A percentile compares a stretch with the other conserved stretches of the same genome.
These are phyloP conservation scores for Porosira glacialis DNA, from an alignment of 352 stramenopile genomes.

Conservation along the genomic window DNA sequence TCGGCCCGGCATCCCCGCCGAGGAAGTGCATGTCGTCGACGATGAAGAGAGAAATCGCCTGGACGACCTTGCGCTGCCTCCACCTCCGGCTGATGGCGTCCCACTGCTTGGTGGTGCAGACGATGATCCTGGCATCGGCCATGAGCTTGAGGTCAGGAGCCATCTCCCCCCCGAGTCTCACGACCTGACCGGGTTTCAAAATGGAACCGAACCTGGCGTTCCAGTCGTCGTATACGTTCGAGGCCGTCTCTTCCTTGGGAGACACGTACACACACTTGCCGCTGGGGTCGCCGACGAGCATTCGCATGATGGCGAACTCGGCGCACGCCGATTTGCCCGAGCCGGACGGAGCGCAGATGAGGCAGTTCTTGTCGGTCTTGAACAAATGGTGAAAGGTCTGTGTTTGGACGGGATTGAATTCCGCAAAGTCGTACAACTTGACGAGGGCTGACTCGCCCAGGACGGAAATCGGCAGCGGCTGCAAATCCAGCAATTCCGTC, in stretches of 20 bases:
- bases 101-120: constrained; percentile 92
- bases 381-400: constrained; percentile 94
- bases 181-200: constrained; percentile 83
- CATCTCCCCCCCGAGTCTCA: constrained; percentile 90
- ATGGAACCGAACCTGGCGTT: constrained; percentile 69
- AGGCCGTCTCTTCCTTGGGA: constrained; percentile 83
- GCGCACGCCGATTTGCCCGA: constrained; percentile 91
- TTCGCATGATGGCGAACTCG: constrained; percentile 94
- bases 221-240: constrained; percentile 80
- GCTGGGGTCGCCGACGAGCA: constrained; percentile 77
- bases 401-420: constrained; percentile 99
- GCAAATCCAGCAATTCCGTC: constrained; percentile 96
- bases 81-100: constrained; percentile 94
- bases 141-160: constrained; percentile 90
- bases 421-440: constrained; percentile 82
- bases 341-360: constrained; percentile 92
- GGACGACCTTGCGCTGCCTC: constrained; percentile 95
- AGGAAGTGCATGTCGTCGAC: constrained; percentile 98
- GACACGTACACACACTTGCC: constrained; percentile 90
- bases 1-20: constrained; percentile 84
- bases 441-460: constrained; percentile 76
- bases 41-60: constrained; percentile 90
- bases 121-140: constrained; percentile 86
- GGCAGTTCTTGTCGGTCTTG: constrained; percentile 91
- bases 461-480: constrained; percentile 90